These are phyloP conservation scores for Jamesozyma spencerorum DNA, from an alignment of 805 yeast genomes.

Conservation along the genomic window DNA sequence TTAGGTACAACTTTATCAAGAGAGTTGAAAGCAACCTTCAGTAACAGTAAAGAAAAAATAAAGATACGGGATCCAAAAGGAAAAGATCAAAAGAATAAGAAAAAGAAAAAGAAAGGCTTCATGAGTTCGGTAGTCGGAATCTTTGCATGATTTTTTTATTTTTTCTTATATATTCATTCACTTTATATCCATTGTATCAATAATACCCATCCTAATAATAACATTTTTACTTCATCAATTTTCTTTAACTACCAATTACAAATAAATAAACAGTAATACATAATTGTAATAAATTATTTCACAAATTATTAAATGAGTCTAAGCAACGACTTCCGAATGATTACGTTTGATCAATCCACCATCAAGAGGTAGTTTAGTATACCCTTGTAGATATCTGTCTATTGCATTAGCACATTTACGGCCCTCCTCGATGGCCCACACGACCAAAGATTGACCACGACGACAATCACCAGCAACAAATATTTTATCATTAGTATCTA, in stretches of 20 bases:
- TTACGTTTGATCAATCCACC: slow-evolving; percentile 87
- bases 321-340: slow-evolving; percentile 52
- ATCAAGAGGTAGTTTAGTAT: slow-evolving; percentile 80
- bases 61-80: not conserved
- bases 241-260: no score
- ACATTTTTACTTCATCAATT: no score
- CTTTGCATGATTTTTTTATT: slow-evolving; percentile 3
- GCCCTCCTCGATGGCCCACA: slow-evolving; percentile 99
- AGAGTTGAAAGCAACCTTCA: not conserved
- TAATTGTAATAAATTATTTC: no score
- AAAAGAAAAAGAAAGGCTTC: slow-evolving; percentile 5
- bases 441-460: slow-evolving; percentile 95
- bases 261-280: no score
- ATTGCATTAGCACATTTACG: slow-evolving; percentile 96
- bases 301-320: no score
- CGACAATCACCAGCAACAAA: slow-evolving; percentile 98
- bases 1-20: not conserved
- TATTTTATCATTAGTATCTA: slow-evolving; percentile 52
- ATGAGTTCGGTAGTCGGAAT: slow-evolving; percentile 5
- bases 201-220: no score
- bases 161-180: not conserved
- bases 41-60: not conserved
- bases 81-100: not conserved
- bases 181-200: not conserved
- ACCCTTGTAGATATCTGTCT: slow-evolving; percentile 59